phyloP scores from a whole-genome alignment of 768 basidiomycete species.

The Favolaschia claudopus region DNA sequence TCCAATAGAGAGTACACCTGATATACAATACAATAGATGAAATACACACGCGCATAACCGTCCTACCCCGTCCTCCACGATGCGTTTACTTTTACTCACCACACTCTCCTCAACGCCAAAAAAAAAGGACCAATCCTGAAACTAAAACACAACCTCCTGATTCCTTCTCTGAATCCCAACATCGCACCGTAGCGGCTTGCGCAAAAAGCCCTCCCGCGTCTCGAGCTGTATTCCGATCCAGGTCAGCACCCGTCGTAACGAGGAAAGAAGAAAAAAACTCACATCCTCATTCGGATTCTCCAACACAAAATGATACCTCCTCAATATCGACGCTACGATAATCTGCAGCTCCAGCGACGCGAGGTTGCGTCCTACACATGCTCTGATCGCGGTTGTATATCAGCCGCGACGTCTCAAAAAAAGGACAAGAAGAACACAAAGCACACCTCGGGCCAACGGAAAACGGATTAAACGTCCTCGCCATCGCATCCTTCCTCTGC shows the following conservation, averaged over 20 bases:
- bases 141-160: too few species aligned
- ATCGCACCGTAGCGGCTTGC: slow-evolving; percentile 78
- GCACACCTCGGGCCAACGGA: slow-evolving; percentile 78
- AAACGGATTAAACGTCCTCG: slow-evolving; percentile 86
- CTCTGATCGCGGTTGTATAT: slow-evolving; percentile 47
- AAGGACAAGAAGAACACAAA: neutral
- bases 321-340: slow-evolving; percentile 82
- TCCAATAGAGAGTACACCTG: too few species aligned
- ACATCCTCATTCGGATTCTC: slow-evolving; percentile 65
- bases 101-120: too few species aligned
- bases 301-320: slow-evolving; percentile 78
- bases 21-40: too few species aligned
- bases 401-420: slow-evolving; percentile 10
- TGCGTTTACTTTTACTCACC: too few species aligned
- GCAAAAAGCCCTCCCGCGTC: slow-evolving; percentile 85
- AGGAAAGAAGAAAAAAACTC: slow-evolving; percentile 32
- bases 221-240: slow-evolving; percentile 56
- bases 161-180: slow-evolving; percentile 82
- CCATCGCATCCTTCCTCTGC: slow-evolving; percentile 59
- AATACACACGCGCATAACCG: too few species aligned
- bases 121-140: too few species aligned
- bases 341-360: slow-evolving; percentile 82
- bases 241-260: slow-evolving; percentile 2
- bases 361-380: slow-evolving; percentile 86
- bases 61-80: too few species aligned